Evolutionary conservation across 192 early-diverging fungal genomes (phyloP).

Genomic region (Polychytrium aggregatum): DNA sequence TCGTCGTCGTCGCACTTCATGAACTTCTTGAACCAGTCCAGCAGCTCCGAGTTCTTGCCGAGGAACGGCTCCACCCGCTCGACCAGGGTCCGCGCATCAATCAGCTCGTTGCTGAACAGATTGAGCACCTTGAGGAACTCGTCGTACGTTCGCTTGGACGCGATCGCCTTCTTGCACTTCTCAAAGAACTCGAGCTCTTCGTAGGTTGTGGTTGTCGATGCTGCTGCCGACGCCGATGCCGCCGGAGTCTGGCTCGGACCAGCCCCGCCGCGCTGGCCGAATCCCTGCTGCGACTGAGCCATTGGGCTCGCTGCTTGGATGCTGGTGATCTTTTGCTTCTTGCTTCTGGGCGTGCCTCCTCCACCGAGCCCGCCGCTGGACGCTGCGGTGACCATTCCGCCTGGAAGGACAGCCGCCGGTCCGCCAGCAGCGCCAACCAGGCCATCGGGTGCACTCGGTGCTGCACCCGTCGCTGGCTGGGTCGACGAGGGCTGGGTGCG

Average conservation of each 20-base stretch:
- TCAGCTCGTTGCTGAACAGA: conserved; percentile 85
- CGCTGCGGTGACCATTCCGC: too few relatives aligned
- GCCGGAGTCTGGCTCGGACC: too few relatives aligned
- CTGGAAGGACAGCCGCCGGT: too few relatives aligned
- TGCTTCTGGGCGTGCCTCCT: conserved; percentile 12
- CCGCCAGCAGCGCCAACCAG: too few relatives aligned
- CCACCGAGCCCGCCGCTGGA: background rate
- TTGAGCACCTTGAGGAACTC: conserved; percentile 96
- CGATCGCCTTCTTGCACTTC: conserved; percentile 72
- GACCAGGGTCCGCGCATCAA: conserved; percentile 72
- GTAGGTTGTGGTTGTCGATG: too few relatives aligned
- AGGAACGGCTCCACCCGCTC: conserved; percentile 81
- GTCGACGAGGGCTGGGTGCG: conserved; percentile 1
- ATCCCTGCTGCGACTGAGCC: too few relatives aligned
- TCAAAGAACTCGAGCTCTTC: conserved; percentile 96
- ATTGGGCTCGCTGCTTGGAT: conserved; percentile 12
- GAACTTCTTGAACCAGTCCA: conserved; percentile 90
- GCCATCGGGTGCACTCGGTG: too few relatives aligned
- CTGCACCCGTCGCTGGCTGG: background rate
- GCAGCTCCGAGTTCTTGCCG: conserved; percentile 67
- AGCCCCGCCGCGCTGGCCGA: too few relatives aligned
- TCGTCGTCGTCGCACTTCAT: conserved; percentile 73
- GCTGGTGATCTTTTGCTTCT: conserved; percentile 13
- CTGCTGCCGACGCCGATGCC: too few relatives aligned
- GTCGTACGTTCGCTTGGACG: conserved; percentile 78